These are phyloP conservation scores for Cinnamomum chago DNA, from an alignment of 164 flowering plant genomes.

Conservation along the genomic window DNA sequence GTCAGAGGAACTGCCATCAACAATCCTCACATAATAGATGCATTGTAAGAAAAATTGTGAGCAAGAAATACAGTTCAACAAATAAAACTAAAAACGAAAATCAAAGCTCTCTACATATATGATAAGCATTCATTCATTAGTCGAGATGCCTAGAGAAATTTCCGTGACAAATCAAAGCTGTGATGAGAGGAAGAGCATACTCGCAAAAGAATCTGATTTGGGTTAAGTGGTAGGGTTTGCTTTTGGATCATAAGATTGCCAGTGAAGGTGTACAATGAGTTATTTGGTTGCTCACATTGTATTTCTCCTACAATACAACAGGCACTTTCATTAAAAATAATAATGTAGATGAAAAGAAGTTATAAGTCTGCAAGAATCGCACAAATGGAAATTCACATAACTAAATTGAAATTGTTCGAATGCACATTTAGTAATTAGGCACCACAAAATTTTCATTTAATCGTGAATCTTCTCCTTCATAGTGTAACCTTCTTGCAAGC, in stretches of 20 bases:
- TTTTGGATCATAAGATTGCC: conserved; percentile 80
- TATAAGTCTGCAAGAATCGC: background rate
- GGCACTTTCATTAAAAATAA: conserved; percentile 3
- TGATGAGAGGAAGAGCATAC: conserved; percentile 33
- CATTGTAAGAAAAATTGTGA: background rate
- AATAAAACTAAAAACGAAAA: background rate
- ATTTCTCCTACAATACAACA: conserved; percentile 60
- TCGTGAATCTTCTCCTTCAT: too few relatives aligned
- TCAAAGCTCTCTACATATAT: background rate
- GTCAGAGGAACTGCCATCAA: background rate
- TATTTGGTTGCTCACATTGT: conserved; percentile 96
- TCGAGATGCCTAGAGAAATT: background rate
- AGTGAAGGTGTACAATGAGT: conserved; percentile 91
- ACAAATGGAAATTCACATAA: background rate
- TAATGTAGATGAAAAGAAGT: background rate
- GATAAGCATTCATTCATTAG: background rate
- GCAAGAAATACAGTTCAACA: background rate
- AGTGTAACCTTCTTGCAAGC: too few relatives aligned
- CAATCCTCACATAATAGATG: background rate
- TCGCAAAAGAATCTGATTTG: conserved; percentile 80
- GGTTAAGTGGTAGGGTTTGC: conserved; percentile 86
- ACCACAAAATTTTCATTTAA: too few relatives aligned
- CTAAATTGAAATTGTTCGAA: too few relatives aligned
- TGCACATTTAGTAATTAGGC: too few relatives aligned
- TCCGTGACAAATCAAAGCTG: background rate